phyloP scores from a whole-genome alignment of 2,329 filamentous ascomycete species.

The Rutstroemia sp. region DNA sequence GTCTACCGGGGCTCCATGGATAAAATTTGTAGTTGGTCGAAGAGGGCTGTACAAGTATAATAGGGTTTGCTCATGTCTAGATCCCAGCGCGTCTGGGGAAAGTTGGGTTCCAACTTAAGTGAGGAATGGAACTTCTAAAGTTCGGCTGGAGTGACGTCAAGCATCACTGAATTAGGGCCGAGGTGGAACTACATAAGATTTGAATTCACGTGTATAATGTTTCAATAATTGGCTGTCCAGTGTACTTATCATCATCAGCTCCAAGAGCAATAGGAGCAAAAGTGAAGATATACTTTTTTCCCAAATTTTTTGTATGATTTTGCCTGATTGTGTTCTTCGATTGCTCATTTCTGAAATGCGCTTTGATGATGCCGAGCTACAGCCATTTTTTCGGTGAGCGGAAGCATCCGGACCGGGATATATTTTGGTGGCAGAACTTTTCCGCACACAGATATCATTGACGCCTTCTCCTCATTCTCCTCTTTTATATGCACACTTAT shows the following conservation, averaged over 20 bases:
- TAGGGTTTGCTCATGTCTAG: neutral
- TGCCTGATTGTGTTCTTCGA: neutral
- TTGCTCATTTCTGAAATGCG: neutral
- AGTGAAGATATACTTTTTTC: neutral
- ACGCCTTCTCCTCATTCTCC: neutral
- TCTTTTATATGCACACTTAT: neutral
- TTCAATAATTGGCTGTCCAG: no score
- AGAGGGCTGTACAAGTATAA: neutral
- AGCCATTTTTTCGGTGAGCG: neutral
- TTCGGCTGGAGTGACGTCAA: slow-evolving; percentile 4
- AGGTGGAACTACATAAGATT: no score
- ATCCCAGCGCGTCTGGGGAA: no score
- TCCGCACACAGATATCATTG: neutral
- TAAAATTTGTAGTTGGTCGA: no score
- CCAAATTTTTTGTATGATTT: neutral
- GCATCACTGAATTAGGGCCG: neutral
- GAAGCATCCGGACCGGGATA: neutral
- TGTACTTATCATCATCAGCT: no score
- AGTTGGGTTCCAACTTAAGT: no score
- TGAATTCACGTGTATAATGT: neutral
- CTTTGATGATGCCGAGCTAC: neutral
- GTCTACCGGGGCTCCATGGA: slow-evolving; percentile 24
- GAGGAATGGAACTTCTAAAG: neutral
- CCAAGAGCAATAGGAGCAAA: no score
- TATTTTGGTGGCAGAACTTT: neutral